These are phyloP conservation scores for Barbatosphaeria neglecta DNA, from an alignment of 495 filamentous ascomycete species.

Conservation along the genomic window DNA sequence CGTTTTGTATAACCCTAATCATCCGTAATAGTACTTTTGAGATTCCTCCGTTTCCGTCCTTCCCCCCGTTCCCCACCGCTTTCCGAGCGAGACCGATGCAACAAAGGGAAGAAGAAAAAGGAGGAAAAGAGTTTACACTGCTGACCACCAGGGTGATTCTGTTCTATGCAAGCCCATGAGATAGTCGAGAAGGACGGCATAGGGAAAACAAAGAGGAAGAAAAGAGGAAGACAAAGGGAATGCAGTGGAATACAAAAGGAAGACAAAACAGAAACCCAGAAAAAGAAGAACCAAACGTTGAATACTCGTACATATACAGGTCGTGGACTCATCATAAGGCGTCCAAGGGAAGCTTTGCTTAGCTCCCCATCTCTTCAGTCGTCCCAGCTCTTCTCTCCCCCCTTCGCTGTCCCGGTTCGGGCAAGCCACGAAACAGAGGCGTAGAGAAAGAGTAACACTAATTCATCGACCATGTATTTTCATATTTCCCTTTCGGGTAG, in stretches of 20 bases:
- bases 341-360: background rate
- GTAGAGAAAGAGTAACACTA: too few relatives aligned
- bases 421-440: too few relatives aligned
- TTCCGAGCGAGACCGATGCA: background rate
- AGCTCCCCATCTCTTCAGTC: background rate
- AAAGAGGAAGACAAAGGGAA: background rate
- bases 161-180: background rate
- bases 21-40: background rate
- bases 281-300: background rate
- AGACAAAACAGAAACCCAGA: too few relatives aligned
- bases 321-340: background rate
- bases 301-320: constrained; percentile 1
- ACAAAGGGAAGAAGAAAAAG: background rate
- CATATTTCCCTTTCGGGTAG: background rate
- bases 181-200: background rate
- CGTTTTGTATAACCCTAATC: background rate
- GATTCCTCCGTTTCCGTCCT: background rate
- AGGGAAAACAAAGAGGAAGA: background rate
- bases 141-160: background rate
- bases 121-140: background rate
- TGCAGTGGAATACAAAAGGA: too few relatives aligned
- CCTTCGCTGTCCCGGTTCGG: background rate
- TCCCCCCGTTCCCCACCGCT: background rate
- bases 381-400: background rate
- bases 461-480: too few relatives aligned